phyloP scores from a whole-genome alignment of 768 basidiomycete genomes.

The Hypholoma fasciculare region DNA sequence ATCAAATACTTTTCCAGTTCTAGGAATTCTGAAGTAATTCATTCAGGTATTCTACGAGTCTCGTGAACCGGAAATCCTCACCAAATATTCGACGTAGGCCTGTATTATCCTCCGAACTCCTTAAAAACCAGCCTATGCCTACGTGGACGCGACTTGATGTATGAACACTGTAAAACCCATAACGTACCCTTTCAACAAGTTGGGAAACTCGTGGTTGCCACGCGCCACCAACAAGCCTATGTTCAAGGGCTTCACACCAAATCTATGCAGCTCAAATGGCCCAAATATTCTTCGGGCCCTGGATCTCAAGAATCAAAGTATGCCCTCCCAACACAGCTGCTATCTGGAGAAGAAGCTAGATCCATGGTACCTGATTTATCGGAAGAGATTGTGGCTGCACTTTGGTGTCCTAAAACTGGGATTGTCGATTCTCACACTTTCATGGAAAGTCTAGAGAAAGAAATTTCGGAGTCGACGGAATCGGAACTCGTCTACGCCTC shows the following conservation, averaged over 20 bases:
- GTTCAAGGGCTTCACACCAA: conserved; percentile 69
- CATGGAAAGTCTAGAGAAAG: conserved; percentile 81
- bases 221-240: conserved; percentile 63
- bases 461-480: conserved; percentile 69
- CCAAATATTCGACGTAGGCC: conserved; percentile 43
- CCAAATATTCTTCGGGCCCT: conserved; percentile 35
- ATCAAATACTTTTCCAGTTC: conserved; percentile 48
- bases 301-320: conserved; percentile 19
- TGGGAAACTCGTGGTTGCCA: conserved; percentile 91
- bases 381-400: conserved; percentile 61
- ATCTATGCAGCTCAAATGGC: conserved; percentile 54
- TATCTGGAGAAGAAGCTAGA: conserved; percentile 66
- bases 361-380: conserved; percentile 86
- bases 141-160: conserved; percentile 83
- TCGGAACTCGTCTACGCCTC: conserved; percentile 79
- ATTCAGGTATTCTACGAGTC: conserved; percentile 59
- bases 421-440: conserved; percentile 87
- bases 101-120: conserved; percentile 83
- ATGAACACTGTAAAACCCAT: conserved; percentile 65
- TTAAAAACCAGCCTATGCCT: conserved; percentile 87
- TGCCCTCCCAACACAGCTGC: conserved; percentile 63
- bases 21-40: conserved; percentile 94
- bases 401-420: conserved; percentile 87
- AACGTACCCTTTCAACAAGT: conserved; percentile 70
- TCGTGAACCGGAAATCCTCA: neutral